These are phyloP conservation scores for Diospyros lotus DNA, from an alignment of 148 eudicot species.

Conservation along the genomic window DNA sequence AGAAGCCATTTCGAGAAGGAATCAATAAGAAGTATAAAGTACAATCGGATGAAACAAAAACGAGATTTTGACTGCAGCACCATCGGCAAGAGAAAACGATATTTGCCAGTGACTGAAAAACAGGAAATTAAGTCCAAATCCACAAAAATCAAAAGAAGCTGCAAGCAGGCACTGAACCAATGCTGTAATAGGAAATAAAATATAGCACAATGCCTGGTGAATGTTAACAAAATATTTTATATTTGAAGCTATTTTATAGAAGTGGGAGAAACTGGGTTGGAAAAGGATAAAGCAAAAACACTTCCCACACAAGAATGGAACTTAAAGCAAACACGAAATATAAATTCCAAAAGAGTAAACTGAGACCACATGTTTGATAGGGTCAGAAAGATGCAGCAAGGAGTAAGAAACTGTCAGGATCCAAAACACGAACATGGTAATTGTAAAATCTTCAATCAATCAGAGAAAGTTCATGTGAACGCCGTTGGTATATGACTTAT, in stretches of 20 bases:
- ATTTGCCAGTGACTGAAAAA: too few species aligned
- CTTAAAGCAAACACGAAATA: not conserved
- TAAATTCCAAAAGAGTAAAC: not conserved
- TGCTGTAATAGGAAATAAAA: too few species aligned
- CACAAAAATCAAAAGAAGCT: too few species aligned
- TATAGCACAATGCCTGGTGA: too few species aligned
- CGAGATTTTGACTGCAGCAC: too few species aligned
- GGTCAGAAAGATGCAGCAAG: not conserved
- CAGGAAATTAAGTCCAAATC: too few species aligned
- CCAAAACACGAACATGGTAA: not conserved
- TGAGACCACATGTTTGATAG: not conserved
- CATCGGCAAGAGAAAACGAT: too few species aligned
- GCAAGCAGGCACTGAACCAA: not conserved
- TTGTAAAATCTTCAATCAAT: not conserved
- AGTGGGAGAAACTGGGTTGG: too few species aligned
- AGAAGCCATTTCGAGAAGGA: not conserved
- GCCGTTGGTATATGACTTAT: not conserved
- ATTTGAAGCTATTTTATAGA: too few species aligned
- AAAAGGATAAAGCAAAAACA: not conserved
- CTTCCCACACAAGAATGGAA: not conserved
- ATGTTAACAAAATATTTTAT: not conserved
- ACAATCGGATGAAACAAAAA: not conserved
- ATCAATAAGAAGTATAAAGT: not conserved
- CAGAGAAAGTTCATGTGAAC: not conserved
- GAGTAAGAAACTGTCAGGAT: not conserved